Evolutionary conservation across 768 basidiomycete genomes (phyloP).

Genomic region (Pleurotus giganteus): DNA sequence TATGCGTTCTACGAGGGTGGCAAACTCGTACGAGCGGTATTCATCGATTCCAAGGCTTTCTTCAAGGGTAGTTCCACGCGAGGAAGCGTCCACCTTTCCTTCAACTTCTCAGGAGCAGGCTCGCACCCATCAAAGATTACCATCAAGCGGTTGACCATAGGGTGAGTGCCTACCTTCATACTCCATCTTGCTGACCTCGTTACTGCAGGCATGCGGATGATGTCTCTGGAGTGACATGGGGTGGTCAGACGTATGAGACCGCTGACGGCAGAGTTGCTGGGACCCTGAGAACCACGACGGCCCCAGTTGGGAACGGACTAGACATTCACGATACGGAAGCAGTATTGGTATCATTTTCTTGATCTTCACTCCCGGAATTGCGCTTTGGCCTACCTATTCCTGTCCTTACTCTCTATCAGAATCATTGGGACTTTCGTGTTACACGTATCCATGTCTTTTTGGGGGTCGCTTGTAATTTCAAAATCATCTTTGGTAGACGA

Average conservation of each 20-base stretch:
- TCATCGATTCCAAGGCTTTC: slow-evolving; percentile 61
- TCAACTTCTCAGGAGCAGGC: slow-evolving; percentile 31
- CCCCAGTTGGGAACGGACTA: neutral
- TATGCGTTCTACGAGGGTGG: slow-evolving; percentile 59
- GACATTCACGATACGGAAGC: slow-evolving; percentile 11
- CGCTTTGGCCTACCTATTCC: too few relatives aligned
- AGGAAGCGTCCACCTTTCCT: slow-evolving; percentile 38
- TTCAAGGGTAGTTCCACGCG: slow-evolving; percentile 33
- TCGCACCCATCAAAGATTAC: slow-evolving; percentile 27
- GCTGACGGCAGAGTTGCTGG: slow-evolving; percentile 40
- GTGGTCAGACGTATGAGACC: slow-evolving; percentile 59
- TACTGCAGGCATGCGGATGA: slow-evolving; percentile 48
- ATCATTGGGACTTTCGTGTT: too few relatives aligned
- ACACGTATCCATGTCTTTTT: too few relatives aligned
- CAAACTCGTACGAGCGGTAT: slow-evolving; percentile 43
- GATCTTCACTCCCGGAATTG: too few relatives aligned
- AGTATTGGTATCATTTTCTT: neutral
- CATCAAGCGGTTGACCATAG: slow-evolving; percentile 48
- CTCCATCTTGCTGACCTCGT: neutral
- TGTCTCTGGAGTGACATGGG: slow-evolving; percentile 51
- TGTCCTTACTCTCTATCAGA: too few relatives aligned
- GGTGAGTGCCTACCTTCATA: slow-evolving; percentile 33
- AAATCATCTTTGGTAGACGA: too few relatives aligned
- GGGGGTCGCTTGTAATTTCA: too few relatives aligned
- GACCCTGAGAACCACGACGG: slow-evolving; percentile 23